phyloP scores from a whole-genome alignment of 164 flowering plant genomes.

The Piper betle region DNA sequence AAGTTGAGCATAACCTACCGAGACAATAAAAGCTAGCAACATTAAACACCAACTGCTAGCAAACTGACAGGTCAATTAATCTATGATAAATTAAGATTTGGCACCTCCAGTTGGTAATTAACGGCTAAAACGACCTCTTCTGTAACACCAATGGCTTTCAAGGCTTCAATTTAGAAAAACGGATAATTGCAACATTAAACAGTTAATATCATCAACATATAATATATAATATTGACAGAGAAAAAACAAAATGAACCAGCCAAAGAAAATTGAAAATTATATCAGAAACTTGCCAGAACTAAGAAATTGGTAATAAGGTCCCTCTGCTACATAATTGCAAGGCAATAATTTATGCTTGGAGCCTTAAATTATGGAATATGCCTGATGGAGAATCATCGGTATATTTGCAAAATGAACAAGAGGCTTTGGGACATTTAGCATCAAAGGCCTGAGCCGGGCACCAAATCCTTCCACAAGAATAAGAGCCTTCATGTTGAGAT shows the following conservation, averaged over 20 bases:
- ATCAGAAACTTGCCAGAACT: not conserved
- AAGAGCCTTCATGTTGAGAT: constrained; percentile 82
- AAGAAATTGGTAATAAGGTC: not conserved
- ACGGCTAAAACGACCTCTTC: constrained; percentile 98
- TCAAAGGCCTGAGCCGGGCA: constrained; percentile 91
- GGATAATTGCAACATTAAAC: not conserved
- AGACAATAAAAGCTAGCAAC: not conserved
- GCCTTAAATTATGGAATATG: constrained; percentile 6
- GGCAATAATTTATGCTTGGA: no score
- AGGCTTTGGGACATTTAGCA: constrained; percentile 93
- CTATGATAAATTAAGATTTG: not conserved
- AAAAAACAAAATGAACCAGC: not conserved
- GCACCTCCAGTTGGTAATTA: constrained; percentile 97
- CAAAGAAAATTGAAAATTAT: not conserved
- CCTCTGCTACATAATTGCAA: not conserved
- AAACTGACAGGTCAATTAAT: not conserved
- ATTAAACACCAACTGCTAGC: not conserved
- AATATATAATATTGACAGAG: not conserved
- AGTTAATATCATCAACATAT: not conserved
- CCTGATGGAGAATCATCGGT: constrained; percentile 99
- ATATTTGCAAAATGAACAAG: constrained; percentile 96
- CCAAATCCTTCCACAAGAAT: constrained; percentile 99
- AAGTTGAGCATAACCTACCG: constrained; percentile 87
- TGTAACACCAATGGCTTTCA: constrained; percentile 79
- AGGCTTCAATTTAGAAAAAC: constrained; percentile 71